phyloP scores from a whole-genome alignment of 2,329 filamentous ascomycete genomes.

The Botrytis squamosa region DNA sequence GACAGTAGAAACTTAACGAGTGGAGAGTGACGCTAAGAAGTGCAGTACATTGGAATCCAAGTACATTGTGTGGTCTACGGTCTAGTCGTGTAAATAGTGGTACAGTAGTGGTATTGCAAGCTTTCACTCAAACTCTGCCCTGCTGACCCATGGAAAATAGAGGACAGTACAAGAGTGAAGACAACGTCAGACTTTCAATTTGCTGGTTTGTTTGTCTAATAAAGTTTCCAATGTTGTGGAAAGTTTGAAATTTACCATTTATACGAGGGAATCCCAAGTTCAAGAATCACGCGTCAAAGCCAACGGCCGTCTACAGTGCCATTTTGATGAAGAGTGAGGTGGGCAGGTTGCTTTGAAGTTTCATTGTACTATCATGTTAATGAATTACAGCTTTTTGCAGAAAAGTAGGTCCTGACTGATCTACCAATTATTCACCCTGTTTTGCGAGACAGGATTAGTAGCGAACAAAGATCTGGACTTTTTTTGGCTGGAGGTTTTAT shows the following conservation, averaged over 20 bases:
- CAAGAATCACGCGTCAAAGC: neutral
- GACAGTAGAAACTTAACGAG: slow-evolving; percentile 8
- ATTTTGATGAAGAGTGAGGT: too few species aligned
- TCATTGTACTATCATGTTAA: neutral
- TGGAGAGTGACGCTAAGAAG: slow-evolving; percentile 9
- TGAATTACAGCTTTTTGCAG: neutral
- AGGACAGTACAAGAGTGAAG: neutral
- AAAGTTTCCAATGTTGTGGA: neutral
- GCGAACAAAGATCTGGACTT: slow-evolving; percentile 10
- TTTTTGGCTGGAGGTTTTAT: neutral
- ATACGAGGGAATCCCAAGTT: neutral
- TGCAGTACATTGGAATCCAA: neutral
- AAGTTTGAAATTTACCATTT: neutral
- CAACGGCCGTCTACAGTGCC: neutral
- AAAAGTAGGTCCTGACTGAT: slow-evolving; percentile 1
- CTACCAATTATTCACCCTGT: slow-evolving; percentile 4
- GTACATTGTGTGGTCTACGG: neutral
- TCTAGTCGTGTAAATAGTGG: neutral
- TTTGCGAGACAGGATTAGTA: neutral
- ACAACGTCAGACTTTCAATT: neutral
- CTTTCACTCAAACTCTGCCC: slow-evolving; percentile 6
- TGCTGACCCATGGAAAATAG: slow-evolving; percentile 11
- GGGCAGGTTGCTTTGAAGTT: neutral
- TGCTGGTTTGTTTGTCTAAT: neutral
- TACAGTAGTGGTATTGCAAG: slow-evolving; percentile 1